A percentile compares a stretch with the other conserved stretches of the same genome.
These are phyloP conservation scores for Helianthus tuberosus DNA, from an alignment of 129 eudicot species.

Conservation along the genomic window DNA sequence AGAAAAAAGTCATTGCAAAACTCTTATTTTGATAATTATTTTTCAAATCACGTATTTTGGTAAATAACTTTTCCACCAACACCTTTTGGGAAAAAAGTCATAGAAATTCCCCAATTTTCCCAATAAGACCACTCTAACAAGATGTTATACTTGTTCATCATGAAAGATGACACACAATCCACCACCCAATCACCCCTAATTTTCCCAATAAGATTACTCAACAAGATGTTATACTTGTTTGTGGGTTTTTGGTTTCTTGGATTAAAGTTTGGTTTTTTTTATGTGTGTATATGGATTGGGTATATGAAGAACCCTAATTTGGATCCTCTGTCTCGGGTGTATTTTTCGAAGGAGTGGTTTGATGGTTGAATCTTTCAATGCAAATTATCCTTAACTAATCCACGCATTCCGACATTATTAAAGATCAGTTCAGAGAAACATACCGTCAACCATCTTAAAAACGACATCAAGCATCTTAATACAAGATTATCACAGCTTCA, in stretches of 20 bases:
- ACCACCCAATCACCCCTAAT: too few species aligned
- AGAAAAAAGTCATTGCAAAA: too few species aligned
- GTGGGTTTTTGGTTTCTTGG: slow-evolving; percentile 5
- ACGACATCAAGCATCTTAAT: slow-evolving; percentile 81
- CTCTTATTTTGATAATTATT: too few species aligned
- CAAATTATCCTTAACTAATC: slow-evolving; percentile 59
- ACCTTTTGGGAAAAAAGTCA: too few species aligned
- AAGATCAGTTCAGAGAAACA: slow-evolving; percentile 89
- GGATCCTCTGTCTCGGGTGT: slow-evolving; percentile 79
- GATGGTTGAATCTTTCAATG: slow-evolving; percentile 57
- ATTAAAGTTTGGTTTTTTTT: neutral
- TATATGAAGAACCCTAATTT: slow-evolving; percentile 75
- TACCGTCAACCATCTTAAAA: slow-evolving; percentile 68
- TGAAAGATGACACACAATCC: too few species aligned
- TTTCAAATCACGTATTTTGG: too few species aligned
- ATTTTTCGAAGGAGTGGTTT: slow-evolving; percentile 84
- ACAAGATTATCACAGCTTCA: slow-evolving; percentile 72
- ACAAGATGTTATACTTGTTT: too few species aligned
- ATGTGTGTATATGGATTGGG: slow-evolving; percentile 62
- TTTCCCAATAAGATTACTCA: too few species aligned
- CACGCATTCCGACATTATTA: slow-evolving; percentile 93
- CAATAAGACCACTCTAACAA: too few species aligned
- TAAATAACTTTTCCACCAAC: too few species aligned
- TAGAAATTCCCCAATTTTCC: too few species aligned
- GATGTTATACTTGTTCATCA: too few species aligned